Evolutionary conservation across 108 stramenopile genomes (phyloP), one percentile per base, ranked within the genome.

Genomic region (Pseudonitzschia delicatissima): DNA sequence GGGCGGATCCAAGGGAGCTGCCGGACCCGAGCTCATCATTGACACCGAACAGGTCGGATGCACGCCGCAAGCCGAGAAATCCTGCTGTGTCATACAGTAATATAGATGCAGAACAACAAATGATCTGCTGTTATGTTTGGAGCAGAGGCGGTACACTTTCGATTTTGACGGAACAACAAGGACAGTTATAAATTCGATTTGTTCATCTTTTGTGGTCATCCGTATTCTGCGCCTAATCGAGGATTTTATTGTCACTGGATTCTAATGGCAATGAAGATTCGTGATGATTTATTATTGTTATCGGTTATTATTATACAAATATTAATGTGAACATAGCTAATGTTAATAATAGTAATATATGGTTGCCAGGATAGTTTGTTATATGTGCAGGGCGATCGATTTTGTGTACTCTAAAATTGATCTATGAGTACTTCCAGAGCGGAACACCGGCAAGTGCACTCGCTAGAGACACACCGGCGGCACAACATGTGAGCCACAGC

Each of bases 31-130:
- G 26, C 29, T 85, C 18, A 81, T 85, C 34, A 55, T 81, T 33
- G 83, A 85, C 66, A 85, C 83, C 31, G 83, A 85, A 69, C 80
- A 81, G 69, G 80, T 85, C 1, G 80, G 83, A 29, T 85, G 83
- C 45, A 78, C 80, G n/a, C 83, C 83, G 13, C 71, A 77, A 37
- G 49, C 60, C 27, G 48, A 67, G 18, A 66, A 66, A 44, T 76
- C 74, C 40, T 73, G 72, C 31, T 76, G 74, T 59, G 44, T 44
- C 23, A 76, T 76, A 44, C 74, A 76, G 59, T 76, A 61, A 45
- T n/a, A 23, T 27, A 60, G 9, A 36, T 4, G 3, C 2, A 21
- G 18, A 53, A 11, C 42, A 44, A 44, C n/a, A 13, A 2, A 44
- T 44, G n/a, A n/a, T 44, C 13, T 6, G 3, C 3, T 2, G 4